phyloP scores from a whole-genome alignment of 495 filamentous ascomycete genomes.

The Xylaria scruposa region DNA sequence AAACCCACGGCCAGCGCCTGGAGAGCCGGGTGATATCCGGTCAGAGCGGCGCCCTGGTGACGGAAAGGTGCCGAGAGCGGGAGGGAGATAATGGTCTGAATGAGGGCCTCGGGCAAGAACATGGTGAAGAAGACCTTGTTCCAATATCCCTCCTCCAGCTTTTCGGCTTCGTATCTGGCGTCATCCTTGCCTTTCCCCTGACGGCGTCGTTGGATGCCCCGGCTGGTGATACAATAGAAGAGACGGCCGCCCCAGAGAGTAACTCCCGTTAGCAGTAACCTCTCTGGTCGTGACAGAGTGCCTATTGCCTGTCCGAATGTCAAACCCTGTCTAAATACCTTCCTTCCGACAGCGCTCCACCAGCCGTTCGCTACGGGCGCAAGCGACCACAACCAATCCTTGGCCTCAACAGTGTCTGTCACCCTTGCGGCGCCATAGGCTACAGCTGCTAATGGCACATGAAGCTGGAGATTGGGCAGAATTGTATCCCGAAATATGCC shows the following conservation, averaged over 20 bases:
- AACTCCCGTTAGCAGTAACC: constrained; percentile 58
- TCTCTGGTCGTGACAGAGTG: constrained; percentile 56
- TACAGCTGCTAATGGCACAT: constrained; percentile 52
- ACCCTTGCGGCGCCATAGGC: constrained; percentile 55
- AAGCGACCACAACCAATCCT: constrained; percentile 64
- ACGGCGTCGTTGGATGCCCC: constrained; percentile 40
- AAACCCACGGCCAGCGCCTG: constrained; percentile 59
- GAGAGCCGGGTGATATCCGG: constrained; percentile 32
- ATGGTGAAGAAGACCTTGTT: constrained; percentile 54
- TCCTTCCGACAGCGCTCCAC: constrained; percentile 62
- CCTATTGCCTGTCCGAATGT: constrained; percentile 50
- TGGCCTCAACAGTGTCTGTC: constrained; percentile 59
- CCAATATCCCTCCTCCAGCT: constrained; percentile 61
- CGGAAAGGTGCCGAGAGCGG: constrained; percentile 63
- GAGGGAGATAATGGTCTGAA: constrained; percentile 60
- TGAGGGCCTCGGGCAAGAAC: constrained; percentile 59
- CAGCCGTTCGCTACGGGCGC: constrained; percentile 63
- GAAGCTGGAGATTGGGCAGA: constrained; percentile 55
- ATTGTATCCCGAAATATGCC: constrained; percentile 60
- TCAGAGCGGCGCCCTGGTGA: constrained; percentile 33
- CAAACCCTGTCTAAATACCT: constrained; percentile 47
- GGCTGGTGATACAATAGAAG: constrained; percentile 57
- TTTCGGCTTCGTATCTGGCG: constrained; percentile 57
- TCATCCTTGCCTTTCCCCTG: constrained; percentile 57
- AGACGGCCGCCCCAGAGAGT: constrained; percentile 62